A percentile compares a stretch with the other conserved stretches of the same genome.
phyloP scores from a whole-genome alignment of 208 protist genomes.

The Trypanosoma platydactyli region DNA sequence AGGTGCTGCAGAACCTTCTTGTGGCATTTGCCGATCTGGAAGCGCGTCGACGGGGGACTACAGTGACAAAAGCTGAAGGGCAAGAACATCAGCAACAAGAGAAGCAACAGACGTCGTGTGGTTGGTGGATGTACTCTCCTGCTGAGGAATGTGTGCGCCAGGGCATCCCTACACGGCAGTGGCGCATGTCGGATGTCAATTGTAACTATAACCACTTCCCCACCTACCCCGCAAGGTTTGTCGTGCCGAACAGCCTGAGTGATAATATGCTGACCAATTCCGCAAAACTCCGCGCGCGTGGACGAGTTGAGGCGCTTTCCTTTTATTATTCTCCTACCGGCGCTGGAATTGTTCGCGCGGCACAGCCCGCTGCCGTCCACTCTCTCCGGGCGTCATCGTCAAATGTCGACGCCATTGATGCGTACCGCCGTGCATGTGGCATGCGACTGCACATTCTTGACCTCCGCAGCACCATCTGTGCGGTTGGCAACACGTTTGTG shows the following conservation, averaged over 20 bases:
- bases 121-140: conserved; percentile 61
- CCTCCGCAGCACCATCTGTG: conserved; percentile 34
- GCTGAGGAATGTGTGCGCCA: conserved; percentile 39
- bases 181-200: conserved; percentile 42
- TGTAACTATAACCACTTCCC: conserved; percentile 30
- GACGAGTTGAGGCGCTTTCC: conserved; percentile 72
- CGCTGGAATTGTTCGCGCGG: conserved; percentile 54
- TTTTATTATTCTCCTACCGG: conserved; percentile 58
- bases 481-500: conserved; percentile 35
- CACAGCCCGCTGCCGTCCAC: conserved; percentile 59
- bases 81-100: background rate
- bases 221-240: conserved; percentile 52
- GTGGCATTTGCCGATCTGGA: conserved; percentile 34
- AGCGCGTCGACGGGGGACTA: background rate
- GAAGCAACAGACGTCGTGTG: background rate
- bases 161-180: conserved; percentile 31
- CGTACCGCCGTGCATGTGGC: conserved; percentile 14
- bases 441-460: conserved; percentile 39
- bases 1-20: conserved; percentile 43
- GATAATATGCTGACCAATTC: conserved; percentile 24
- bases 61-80: background rate
- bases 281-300: conserved; percentile 32
- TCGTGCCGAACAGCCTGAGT: conserved; percentile 37
- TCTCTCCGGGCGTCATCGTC: conserved; percentile 20
- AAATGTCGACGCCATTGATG: conserved; percentile 14